A percentile compares a stretch with the other conserved stretches of the same genome.
Conservation (phyloP, 2,329 filamentous ascomycete species). For the Laburnicola sp. region DNA sequence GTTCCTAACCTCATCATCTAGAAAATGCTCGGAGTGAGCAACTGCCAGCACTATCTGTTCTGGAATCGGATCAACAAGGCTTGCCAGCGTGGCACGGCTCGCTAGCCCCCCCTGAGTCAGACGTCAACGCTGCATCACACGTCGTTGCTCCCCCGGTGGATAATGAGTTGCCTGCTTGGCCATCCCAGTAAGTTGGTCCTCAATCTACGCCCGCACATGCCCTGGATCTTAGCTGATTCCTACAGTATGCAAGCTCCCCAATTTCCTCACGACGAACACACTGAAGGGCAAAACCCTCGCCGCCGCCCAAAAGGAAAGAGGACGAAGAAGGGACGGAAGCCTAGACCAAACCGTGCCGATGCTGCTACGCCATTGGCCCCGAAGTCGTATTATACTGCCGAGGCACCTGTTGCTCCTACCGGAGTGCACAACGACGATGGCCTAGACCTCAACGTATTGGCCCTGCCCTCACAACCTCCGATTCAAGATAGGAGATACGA, state of each 20-base stretch:
- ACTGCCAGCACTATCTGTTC: not conserved
- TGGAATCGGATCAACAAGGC: not conserved
- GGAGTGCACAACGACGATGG: not conserved
- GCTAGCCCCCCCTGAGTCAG: not conserved
- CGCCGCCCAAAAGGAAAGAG: not conserved
- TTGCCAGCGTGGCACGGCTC: not conserved
- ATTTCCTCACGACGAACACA: too few species aligned
- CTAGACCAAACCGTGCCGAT: not conserved
- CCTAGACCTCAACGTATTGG: too few species aligned
- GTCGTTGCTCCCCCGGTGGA: not conserved
- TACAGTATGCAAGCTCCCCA: not conserved
- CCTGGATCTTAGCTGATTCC: not conserved
- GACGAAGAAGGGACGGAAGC: slow-evolving; percentile 1
- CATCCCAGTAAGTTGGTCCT: too few species aligned
- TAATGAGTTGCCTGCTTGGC: too few species aligned
- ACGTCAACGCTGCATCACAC: not conserved
- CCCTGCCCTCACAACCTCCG: too few species aligned
- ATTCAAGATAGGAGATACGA: too few species aligned
- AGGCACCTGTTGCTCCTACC: too few species aligned
- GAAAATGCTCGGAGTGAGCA: too few species aligned
- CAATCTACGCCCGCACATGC: not conserved
- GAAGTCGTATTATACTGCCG: not conserved
- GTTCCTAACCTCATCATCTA: not conserved
- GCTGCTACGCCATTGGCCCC: not conserved
- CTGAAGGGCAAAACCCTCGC: not conserved